Conservation (phyloP, 495 filamentous ascomycete species). For the Viridothelium virens region DNA sequence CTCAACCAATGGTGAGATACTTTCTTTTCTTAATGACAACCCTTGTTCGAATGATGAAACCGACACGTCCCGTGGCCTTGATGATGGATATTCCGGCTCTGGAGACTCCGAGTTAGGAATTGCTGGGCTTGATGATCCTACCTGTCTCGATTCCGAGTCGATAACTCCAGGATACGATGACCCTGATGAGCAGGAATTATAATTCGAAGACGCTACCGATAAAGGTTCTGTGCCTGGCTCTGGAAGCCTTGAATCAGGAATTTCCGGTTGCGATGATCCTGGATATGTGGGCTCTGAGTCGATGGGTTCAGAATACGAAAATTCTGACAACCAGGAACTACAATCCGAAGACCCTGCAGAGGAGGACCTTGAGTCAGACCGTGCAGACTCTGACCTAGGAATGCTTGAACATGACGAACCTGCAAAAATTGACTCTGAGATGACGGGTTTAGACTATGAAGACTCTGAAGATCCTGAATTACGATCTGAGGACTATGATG, state of each 20-base stretch:
- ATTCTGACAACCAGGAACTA: background rate
- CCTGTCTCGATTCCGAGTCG: background rate
- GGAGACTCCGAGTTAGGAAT: background rate
- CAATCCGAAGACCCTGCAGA: background rate
- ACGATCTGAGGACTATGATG: too few species aligned
- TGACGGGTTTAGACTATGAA: background rate
- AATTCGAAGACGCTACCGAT: background rate
- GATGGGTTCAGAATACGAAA: background rate
- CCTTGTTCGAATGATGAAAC: constrained; percentile 1
- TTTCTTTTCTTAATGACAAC: background rate
- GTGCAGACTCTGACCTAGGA: background rate
- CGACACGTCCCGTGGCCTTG: background rate
- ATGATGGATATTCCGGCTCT: background rate
- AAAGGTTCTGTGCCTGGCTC: background rate
- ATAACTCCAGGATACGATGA: background rate
- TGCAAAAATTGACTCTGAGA: too few species aligned
- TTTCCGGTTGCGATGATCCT: background rate
- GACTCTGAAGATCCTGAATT: background rate
- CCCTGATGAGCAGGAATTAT: background rate
- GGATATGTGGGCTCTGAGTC: background rate
- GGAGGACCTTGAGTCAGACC: background rate
- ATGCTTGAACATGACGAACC: background rate
- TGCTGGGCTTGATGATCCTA: background rate
- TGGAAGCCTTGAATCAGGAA: background rate
- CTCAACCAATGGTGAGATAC: background rate